Evolutionary conservation across 495 filamentous ascomycete species (phyloP), one percentile per base, ranked within the genome.

Genomic region (Ramalina peruviana): DNA sequence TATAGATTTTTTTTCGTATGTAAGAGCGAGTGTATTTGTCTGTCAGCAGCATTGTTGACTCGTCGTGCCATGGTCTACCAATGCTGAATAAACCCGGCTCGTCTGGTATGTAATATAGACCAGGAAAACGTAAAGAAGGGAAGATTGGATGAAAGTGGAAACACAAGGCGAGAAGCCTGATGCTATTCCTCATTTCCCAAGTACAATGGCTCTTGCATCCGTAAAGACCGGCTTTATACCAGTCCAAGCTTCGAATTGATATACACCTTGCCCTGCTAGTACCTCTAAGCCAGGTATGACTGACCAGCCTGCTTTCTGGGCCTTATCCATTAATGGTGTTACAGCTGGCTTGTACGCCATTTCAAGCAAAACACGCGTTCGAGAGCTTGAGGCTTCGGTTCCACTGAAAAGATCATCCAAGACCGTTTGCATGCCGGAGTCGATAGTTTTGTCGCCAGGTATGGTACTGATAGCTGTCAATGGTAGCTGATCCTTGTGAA

Each of bases 311-410:
- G 75, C 72, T 54, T 85, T 79, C 53, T 77, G 68, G 4, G 93
- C 90, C 58, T 94, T 64, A 63, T 80, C 73, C 86, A 97, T 96
- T 59, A 96, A 61, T 21, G 83, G 72, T 13, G 92, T 99, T 25
- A 82, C 73, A 0, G 76, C 62, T 23, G 92, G 93, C 63, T 83
- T 94, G 64, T 99, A 99, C 4, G 92, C 89, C 92, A 99, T 96
- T 69, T 99, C 92, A 1, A 95, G 67, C 49, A 96, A 67, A 27
- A 94, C 79, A 27, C 74, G 72, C 39, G 64, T 61, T 45, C 52
- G 56, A 30, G 50, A 50, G 7, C 30, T 39, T 6, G 58, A 61
- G 10, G 62, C 61, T 30, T 70, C 62, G 1, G 58, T 60, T 12
- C 60, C 56, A 17, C 39, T 7, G 53, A 99, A 74, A 10, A 85